Conservation (phyloP, 345 rosid species). For the Gossypium thurberi region DNA sequence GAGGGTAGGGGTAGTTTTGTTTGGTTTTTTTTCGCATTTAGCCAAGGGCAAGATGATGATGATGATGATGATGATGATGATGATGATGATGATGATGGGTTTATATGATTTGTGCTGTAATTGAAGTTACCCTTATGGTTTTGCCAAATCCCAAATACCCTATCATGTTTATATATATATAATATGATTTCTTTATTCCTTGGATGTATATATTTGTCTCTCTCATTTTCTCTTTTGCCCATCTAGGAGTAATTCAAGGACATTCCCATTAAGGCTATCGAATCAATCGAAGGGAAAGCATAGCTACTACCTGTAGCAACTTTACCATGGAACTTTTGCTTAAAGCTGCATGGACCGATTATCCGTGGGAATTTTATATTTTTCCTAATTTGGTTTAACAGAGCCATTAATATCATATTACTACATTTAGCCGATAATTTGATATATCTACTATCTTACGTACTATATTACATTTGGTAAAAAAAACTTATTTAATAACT, state of each 20-base stretch:
- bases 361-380: too few species aligned
- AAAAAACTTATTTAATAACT: too few species aligned
- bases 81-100: conserved; percentile 9
- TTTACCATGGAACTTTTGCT: too few species aligned
- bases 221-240: not conserved
- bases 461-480: too few species aligned
- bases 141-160: not conserved
- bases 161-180: conserved; percentile 24
- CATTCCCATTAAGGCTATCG: not conserved
- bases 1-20: conserved; percentile 22
- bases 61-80: not conserved
- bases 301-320: not conserved
- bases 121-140: conserved; percentile 18
- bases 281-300: not conserved
- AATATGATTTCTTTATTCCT: conserved; percentile 16
- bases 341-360: too few species aligned
- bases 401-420: too few species aligned
- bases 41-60: conserved; percentile 20
- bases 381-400: too few species aligned
- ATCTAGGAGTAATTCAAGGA: not conserved
- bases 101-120: conserved; percentile 27
- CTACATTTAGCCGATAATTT: too few species aligned
- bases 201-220: not conserved
- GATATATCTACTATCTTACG: too few species aligned
- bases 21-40: conserved; percentile 26